Percentiles rank a stretch among this genome's conserved stretches.
These are phyloP conservation scores for Ulmus americana DNA, from an alignment of 331 rosid genomes.

Conservation along the genomic window DNA sequence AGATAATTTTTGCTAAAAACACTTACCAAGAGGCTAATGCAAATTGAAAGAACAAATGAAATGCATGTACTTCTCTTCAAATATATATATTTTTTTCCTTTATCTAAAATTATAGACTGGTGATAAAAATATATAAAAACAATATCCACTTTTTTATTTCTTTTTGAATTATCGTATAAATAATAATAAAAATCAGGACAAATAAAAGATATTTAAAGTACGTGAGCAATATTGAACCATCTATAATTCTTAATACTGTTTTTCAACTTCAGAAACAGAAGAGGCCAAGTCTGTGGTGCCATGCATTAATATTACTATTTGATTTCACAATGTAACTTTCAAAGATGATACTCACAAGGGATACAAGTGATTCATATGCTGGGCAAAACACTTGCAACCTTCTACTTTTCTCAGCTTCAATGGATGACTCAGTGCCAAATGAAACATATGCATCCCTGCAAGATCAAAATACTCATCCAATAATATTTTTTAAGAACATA, in stretches of 20 bases:
- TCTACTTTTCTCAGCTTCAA: constrained; percentile 83
- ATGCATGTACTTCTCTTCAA: constrained; percentile 4
- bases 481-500: constrained; percentile 23
- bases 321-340: neutral
- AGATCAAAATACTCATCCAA: constrained; percentile 28
- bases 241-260: neutral
- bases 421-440: constrained; percentile 54
- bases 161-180: too few relatives aligned
- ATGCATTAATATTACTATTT: neutral
- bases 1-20: constrained; percentile 1
- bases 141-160: too few relatives aligned
- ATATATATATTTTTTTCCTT: neutral
- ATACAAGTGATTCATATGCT: constrained; percentile 90
- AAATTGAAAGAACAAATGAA: constrained; percentile 4
- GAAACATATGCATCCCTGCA: constrained; percentile 73
- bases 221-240: neutral
- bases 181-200: neutral
- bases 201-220: neutral
- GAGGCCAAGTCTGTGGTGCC: neutral
- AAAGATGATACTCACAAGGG: constrained; percentile 57
- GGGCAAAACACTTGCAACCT: constrained; percentile 80
- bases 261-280: constrained; percentile 6
- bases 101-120: too few relatives aligned
- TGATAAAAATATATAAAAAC: too few relatives aligned
- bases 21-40: neutral